Evolutionary conservation across 169 alveolate genomes (phyloP).

Genomic region (Cryptosporidium bovis): DNA sequence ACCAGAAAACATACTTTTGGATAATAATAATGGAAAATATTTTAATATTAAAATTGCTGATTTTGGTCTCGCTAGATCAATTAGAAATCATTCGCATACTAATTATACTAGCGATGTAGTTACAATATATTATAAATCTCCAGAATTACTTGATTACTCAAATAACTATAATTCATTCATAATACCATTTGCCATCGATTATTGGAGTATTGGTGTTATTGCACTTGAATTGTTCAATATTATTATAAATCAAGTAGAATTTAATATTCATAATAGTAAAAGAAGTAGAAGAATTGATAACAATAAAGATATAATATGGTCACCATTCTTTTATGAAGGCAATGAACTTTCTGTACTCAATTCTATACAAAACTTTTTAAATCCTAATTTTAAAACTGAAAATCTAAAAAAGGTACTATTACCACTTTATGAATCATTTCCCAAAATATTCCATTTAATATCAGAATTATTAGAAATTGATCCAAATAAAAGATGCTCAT

Average conservation of each 20-base stretch:
- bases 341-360: constrained; percentile 58
- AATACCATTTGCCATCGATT: constrained; percentile 55
- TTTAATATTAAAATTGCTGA: constrained; percentile 54
- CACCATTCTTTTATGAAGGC: constrained; percentile 62
- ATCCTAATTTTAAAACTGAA: constrained; percentile 12
- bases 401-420: constrained; percentile 15
- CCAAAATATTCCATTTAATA: constrained; percentile 39
- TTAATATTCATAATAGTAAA: neutral
- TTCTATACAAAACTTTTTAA: constrained; percentile 33
- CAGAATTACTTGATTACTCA: constrained; percentile 29
- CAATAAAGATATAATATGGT: constrained; percentile 25
- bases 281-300: constrained; percentile 10
- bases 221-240: constrained; percentile 42
- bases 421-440: constrained; percentile 48
- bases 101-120: constrained; percentile 67
- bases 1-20: constrained; percentile 68
- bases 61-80: constrained; percentile 69
- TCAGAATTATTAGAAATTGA: constrained; percentile 59
- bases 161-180: neutral
- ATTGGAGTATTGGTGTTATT: constrained; percentile 66
- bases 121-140: constrained; percentile 59
- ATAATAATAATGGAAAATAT: constrained; percentile 9
- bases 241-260: constrained; percentile 11
- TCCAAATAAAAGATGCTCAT: constrained; percentile 63
- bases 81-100: constrained; percentile 43